Conservation (phyloP, 495 filamentous ascomycete species). For the Cudoniella acicularis region DNA sequence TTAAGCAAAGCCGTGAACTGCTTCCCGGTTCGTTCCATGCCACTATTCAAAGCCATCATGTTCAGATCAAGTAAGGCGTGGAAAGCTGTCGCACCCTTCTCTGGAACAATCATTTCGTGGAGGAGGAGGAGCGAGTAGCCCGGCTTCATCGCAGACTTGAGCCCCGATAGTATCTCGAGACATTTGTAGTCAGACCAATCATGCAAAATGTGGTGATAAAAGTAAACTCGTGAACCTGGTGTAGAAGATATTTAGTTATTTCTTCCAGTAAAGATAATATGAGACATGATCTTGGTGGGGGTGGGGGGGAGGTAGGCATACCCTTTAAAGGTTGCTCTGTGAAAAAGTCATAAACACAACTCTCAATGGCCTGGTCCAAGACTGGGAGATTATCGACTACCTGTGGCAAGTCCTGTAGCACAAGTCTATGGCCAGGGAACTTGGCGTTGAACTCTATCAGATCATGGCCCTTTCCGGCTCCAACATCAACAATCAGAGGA, state of each 20-base stretch:
- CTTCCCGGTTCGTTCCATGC: slow-evolving; percentile 26
- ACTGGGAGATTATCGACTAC: not conserved
- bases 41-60: slow-evolving; percentile 28
- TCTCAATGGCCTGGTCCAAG: not conserved
- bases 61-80: slow-evolving; percentile 22
- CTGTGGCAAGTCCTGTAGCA: not conserved
- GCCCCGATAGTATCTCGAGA: slow-evolving; percentile 5
- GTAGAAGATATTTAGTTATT: no score
- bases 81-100: not conserved
- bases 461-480: not conserved
- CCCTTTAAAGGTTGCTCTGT: not conserved
- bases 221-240: slow-evolving; percentile 47
- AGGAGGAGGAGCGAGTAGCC: not conserved
- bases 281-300: no score
- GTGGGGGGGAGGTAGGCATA: no score
- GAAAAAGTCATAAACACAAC: not conserved
- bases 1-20: slow-evolving; percentile 25
- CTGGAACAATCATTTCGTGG: not conserved
- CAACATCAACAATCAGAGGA: not conserved
- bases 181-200: slow-evolving; percentile 43
- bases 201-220: slow-evolving; percentile 47
- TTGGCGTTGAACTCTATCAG: not conserved
- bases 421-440: not conserved
- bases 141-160: slow-evolving; percentile 5
- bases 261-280: slow-evolving; percentile 18